phyloP scores from a whole-genome alignment of 1,284 basidiomycete genomes.

The Pulchroboletus neoregius region DNA sequence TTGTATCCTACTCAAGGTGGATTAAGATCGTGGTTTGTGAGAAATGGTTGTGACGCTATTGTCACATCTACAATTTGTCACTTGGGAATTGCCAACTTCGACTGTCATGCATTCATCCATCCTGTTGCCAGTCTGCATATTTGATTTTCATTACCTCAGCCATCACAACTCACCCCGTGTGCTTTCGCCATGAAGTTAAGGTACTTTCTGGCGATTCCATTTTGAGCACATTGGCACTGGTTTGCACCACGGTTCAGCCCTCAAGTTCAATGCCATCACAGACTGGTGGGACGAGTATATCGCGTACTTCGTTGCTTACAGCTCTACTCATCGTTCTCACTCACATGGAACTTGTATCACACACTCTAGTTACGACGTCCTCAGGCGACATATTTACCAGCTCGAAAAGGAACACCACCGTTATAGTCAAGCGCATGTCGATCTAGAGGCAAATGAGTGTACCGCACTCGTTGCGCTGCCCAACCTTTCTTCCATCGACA shows the following conservation, averaged over 20 bases:
- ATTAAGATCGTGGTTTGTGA: no score
- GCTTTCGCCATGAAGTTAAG: slow-evolving; percentile 60
- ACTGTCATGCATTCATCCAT: no score
- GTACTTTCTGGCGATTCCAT: slow-evolving; percentile 26
- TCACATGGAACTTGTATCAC: not conserved
- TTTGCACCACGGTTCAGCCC: slow-evolving; percentile 51
- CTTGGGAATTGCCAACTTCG: no score
- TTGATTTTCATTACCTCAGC: slow-evolving; percentile 1
- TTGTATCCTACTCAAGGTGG: no score
- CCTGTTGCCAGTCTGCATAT: no score
- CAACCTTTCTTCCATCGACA: slow-evolving; percentile 44
- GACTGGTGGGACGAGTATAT: slow-evolving; percentile 97
- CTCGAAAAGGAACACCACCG: slow-evolving; percentile 69
- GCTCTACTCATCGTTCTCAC: not conserved
- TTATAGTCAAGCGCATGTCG: slow-evolving; percentile 41
- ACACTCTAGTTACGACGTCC: slow-evolving; percentile 65
- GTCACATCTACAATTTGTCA: no score
- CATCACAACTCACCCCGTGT: slow-evolving; percentile 1
- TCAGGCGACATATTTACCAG: slow-evolving; percentile 86
- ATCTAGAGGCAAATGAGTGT: slow-evolving; percentile 64
- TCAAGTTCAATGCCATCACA: slow-evolving; percentile 91
- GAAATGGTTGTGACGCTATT: no score
- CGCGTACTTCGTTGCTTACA: slow-evolving; percentile 45
- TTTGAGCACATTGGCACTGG: not conserved
- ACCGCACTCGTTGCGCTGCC: slow-evolving; percentile 46